Conservation (phyloP, 225 moss, liverwort and hornwort genomes). For the Straminergon stramineum region DNA sequence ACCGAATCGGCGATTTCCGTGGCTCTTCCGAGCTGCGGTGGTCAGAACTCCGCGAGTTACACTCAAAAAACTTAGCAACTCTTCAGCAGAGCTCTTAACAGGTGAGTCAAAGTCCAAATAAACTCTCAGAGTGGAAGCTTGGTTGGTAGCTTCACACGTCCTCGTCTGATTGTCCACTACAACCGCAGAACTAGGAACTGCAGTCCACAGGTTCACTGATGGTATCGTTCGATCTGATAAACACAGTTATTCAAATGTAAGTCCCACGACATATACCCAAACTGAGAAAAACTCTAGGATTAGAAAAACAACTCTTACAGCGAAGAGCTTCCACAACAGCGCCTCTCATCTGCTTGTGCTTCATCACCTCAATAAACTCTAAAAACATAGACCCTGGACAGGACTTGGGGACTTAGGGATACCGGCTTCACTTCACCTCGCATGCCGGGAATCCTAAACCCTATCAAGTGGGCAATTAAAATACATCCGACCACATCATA, state of each 20-base stretch:
- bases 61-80: slow-evolving; percentile 36
- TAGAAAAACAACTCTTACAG: background rate
- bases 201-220: slow-evolving; percentile 66
- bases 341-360: background rate
- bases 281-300: background rate
- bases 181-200: slow-evolving; percentile 48
- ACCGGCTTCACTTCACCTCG: background rate
- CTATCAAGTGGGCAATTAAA: background rate
- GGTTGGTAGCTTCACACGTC: slow-evolving; percentile 66
- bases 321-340: background rate
- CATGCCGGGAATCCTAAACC: background rate
- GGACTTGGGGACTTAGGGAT: background rate
- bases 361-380: background rate
- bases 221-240: slow-evolving; percentile 52
- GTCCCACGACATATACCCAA: background rate
- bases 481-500: background rate
- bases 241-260: background rate
- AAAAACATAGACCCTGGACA: background rate
- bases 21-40: slow-evolving; percentile 34
- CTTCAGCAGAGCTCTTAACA: slow-evolving; percentile 21
- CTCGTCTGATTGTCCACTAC: slow-evolving; percentile 34
- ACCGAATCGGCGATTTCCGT: slow-evolving; percentile 54
- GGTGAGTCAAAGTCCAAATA: slow-evolving; percentile 72
- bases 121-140: slow-evolving; percentile 34
- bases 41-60: slow-evolving; percentile 35